Conservation (phyloP, 2,329 filamentous ascomycete species). For the Fusarium albidum region DNA sequence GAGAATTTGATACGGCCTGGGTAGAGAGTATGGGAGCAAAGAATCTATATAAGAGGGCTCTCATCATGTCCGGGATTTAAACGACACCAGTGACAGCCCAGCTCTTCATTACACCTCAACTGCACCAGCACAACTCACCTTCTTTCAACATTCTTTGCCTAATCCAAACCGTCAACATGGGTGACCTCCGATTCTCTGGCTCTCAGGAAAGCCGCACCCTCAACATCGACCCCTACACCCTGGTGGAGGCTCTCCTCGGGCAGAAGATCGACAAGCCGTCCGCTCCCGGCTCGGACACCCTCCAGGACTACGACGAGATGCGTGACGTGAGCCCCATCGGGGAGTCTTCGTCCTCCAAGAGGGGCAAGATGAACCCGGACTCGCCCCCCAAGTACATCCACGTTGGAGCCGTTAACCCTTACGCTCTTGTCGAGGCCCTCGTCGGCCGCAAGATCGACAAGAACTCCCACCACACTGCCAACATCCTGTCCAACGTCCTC, state of each 20-base stretch:
- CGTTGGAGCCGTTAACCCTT: slow-evolving; percentile 54
- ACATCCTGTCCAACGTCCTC: slow-evolving; percentile 51
- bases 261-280: slow-evolving; percentile 42
- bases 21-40: neutral
- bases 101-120: no score
- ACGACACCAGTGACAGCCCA: neutral
- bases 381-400: slow-evolving; percentile 48
- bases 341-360: slow-evolving; percentile 1
- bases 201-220: slow-evolving; percentile 19
- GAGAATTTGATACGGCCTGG: neutral
- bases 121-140: neutral
- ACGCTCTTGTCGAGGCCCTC: slow-evolving; percentile 53
- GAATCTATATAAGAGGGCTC: neutral
- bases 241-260: slow-evolving; percentile 50
- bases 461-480: slow-evolving; percentile 43
- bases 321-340: slow-evolving; percentile 38
- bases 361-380: slow-evolving; percentile 41
- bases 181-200: slow-evolving; percentile 22
- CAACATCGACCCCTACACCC: slow-evolving; percentile 46
- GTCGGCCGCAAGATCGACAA: slow-evolving; percentile 52
- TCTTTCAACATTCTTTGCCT: neutral
- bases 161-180: slow-evolving; percentile 19
- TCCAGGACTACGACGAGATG: slow-evolving; percentile 45
- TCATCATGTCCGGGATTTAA: neutral
- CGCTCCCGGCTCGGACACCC: slow-evolving; percentile 35